Evolutionary conservation across 2,329 filamentous ascomycete genomes (phyloP).

Genomic region (Penicillium crustosum): DNA sequence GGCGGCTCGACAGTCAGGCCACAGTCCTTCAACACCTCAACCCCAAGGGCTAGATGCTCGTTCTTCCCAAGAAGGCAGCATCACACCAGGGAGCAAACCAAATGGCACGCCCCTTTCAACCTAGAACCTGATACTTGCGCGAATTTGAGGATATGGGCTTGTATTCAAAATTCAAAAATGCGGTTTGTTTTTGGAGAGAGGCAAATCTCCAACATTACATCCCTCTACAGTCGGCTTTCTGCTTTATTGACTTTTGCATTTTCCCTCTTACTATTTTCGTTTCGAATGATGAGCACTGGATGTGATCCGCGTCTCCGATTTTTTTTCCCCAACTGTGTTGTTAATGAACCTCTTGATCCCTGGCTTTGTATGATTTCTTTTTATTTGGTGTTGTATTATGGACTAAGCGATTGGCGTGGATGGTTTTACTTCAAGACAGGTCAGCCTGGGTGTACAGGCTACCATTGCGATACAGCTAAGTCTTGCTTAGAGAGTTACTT

Average conservation of each 20-base stretch:
- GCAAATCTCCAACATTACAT: background rate
- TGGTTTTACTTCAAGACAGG: constrained; percentile 24
- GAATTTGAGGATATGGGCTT: background rate
- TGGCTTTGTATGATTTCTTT: constrained; percentile 18
- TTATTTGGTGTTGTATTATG: constrained; percentile 20
- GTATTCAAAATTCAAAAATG: constrained; percentile 5
- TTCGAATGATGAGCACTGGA: background rate
- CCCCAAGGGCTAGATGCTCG: constrained; percentile 27
- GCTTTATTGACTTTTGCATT: background rate
- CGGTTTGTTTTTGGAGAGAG: background rate
- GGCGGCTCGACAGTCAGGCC: constrained; percentile 32
- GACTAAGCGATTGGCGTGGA: constrained; percentile 27
- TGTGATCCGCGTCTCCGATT: background rate
- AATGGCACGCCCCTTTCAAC: constrained; percentile 33
- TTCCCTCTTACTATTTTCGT: background rate
- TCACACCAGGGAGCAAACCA: constrained; percentile 35
- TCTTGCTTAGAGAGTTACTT: constrained; percentile 8
- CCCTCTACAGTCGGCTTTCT: background rate
- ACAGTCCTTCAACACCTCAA: constrained; percentile 38
- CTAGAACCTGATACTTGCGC: constrained; percentile 8
- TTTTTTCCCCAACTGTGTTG: constrained; percentile 17
- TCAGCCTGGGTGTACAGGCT: constrained; percentile 19
- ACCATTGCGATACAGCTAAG: constrained; percentile 9
- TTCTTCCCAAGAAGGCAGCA: constrained; percentile 37
- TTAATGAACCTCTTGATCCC: constrained; percentile 19